Evolutionary conservation across 768 basidiomycete species (phyloP).

Genomic region (Russula brevipes): DNA sequence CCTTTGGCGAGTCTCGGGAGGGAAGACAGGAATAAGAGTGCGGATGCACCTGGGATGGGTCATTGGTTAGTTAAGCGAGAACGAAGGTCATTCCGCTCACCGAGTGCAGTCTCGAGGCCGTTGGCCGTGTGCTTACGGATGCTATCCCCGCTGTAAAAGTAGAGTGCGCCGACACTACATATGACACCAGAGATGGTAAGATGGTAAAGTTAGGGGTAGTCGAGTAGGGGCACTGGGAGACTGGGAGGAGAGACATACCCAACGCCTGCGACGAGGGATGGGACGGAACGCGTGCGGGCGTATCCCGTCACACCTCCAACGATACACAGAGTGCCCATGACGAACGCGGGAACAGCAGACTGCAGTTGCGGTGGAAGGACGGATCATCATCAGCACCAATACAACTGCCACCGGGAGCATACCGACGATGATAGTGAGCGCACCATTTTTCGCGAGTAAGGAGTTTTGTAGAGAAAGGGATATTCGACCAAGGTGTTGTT

Average conservation of each 20-base stretch:
- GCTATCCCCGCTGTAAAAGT: slow-evolving; percentile 71
- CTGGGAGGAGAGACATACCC: slow-evolving; percentile 42
- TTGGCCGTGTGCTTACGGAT: slow-evolving; percentile 68
- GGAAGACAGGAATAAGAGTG: slow-evolving; percentile 65
- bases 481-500: not conserved
- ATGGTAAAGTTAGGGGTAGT: not conserved
- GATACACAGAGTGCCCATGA: slow-evolving; percentile 71
- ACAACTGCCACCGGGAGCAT: not conserved
- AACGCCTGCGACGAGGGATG: slow-evolving; percentile 78
- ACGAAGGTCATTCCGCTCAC: slow-evolving; percentile 33
- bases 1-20: slow-evolving; percentile 64
- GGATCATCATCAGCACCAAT: not conserved
- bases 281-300: slow-evolving; percentile 66
- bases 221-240: not conserved
- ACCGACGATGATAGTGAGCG: not conserved
- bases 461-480: too few species aligned
- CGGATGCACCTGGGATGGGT: slow-evolving; percentile 55
- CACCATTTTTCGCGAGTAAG: not conserved
- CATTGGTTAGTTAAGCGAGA: not conserved
- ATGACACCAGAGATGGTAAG: not conserved
- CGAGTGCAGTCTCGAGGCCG: slow-evolving; percentile 75
- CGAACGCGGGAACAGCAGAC: slow-evolving; percentile 79
- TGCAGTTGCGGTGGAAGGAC: slow-evolving; percentile 27
- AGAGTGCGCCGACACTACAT: slow-evolving; percentile 67
- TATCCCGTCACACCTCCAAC: slow-evolving; percentile 74